Evolutionary conservation across 176 grass and related monocot species (phyloP), one percentile per base, ranked within the genome.

Genomic region (Rhynchospora tenuis): DNA sequence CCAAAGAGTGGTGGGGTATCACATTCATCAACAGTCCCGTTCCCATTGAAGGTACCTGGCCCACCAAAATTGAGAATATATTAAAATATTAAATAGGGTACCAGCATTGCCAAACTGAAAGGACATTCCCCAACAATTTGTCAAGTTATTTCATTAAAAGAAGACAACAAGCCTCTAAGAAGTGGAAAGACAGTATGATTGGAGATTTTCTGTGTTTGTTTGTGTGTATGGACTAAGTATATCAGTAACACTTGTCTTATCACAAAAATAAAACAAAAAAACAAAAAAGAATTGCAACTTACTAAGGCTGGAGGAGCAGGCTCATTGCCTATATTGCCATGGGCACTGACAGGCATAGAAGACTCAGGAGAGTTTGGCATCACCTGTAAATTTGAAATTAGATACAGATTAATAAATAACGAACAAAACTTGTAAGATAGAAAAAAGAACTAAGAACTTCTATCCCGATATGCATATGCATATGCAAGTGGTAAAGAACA

Each of bases 261-360:
- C n/a, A n/a, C n/a, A n/a, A n/a, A n/a, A n/a, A n/a, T n/a, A n/a
- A n/a, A n/a, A n/a, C n/a, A n/a, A n/a, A n/a, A n/a, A n/a, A n/a
- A n/a, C n/a, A n/a, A n/a, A n/a, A n/a, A 73, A 22, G 24, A 15
- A 7, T 13, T 76, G 23, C 52, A 54, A 12, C 20, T 26, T 28
- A 52, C 86, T 22, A 86, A 74, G 69, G 84, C 59, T 86, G 89
- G 88, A 87, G 90, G 58, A 79, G 87, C 84, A 45, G 87, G 76
- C 14, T 91, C 93, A 66, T 86, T 95, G 67, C 85, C 83, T 33
- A 95, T 79, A 84, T 98, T n/a, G n/a, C n/a, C 91, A 88, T 95
- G 95, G 86, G 96, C 93, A 74, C 95, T 98, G 9, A 84, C 90
- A 86, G 93, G 83, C 85, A 79, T 94, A 47, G 44, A n/a, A 20